phyloP scores from a whole-genome alignment of 2,329 filamentous ascomycete species.

The Didymella pinodella region DNA sequence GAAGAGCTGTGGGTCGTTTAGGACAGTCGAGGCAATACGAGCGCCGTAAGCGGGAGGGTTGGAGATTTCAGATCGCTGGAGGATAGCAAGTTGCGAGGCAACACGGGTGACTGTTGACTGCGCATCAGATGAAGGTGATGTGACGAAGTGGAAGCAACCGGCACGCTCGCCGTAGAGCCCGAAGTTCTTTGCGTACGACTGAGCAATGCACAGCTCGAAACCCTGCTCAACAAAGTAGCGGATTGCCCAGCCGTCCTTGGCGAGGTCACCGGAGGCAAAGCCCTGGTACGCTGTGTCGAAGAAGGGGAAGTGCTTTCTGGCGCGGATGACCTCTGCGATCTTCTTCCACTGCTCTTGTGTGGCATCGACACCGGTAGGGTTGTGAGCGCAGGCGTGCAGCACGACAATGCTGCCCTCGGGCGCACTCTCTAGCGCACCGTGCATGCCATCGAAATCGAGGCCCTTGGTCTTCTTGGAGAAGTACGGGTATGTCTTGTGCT shows the following conservation, averaged over 20 bases:
- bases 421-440: constrained; percentile 70
- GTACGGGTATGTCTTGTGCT: constrained; percentile 88
- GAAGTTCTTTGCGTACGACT: constrained; percentile 65
- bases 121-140: constrained; percentile 73
- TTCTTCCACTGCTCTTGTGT: constrained; percentile 94
- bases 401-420: constrained; percentile 85
- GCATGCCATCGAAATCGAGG: constrained; percentile 91
- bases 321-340: constrained; percentile 77
- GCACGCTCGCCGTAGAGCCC: constrained; percentile 96
- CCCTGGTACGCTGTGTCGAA: constrained; percentile 98
- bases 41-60: constrained; percentile 96
- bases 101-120: constrained; percentile 68
- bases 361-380: constrained; percentile 96
- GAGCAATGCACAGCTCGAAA: constrained; percentile 68
- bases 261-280: constrained; percentile 90
- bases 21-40: constrained; percentile 80
- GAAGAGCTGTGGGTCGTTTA: constrained; percentile 85
- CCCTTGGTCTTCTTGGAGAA: constrained; percentile 89
- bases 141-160: constrained; percentile 94
- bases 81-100: constrained; percentile 86
- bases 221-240: constrained; percentile 94
- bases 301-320: constrained; percentile 92
- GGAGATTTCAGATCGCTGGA: constrained; percentile 96
- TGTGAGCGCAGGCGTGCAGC: constrained; percentile 95
- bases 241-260: constrained; percentile 87